Evolutionary conservation across 108 stramenopile genomes (phyloP).

Genomic region (Skeletonema costatum): DNA sequence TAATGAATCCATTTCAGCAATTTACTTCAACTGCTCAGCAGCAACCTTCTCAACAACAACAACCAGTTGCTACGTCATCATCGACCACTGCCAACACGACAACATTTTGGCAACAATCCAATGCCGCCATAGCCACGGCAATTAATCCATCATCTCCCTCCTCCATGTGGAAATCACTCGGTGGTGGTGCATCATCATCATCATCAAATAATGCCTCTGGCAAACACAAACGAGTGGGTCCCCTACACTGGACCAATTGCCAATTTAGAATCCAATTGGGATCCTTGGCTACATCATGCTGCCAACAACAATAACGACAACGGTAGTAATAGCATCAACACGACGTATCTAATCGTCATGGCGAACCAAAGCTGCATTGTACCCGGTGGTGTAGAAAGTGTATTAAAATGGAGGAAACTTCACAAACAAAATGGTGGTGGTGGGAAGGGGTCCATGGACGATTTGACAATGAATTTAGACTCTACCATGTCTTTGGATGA

Average conservation of each 20-base stretch:
- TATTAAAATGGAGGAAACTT: slow-evolving; percentile 47
- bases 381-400: slow-evolving; percentile 66
- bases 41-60: neutral
- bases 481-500: slow-evolving; percentile 48
- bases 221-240: neutral
- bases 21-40: neutral
- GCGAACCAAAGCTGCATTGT: slow-evolving; percentile 53
- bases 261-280: slow-evolving; percentile 52
- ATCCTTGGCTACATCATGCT: slow-evolving; percentile 21
- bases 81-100: neutral
- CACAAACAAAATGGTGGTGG: neutral
- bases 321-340: slow-evolving; percentile 45
- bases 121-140: neutral
- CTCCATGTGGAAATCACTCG: neutral
- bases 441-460: neutral
- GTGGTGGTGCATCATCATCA: neutral
- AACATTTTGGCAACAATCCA: neutral
- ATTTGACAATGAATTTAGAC: slow-evolving; percentile 32
- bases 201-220: neutral
- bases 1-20: slow-evolving; percentile 1
- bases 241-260: slow-evolving; percentile 44
- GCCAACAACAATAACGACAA: slow-evolving; percentile 24
- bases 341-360: slow-evolving; percentile 50
- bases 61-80: too few species aligned
- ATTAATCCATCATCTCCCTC: neutral